These are phyloP conservation scores for Collybia sp. DNA, from an alignment of 768 basidiomycete genomes.

Conservation along the genomic window DNA sequence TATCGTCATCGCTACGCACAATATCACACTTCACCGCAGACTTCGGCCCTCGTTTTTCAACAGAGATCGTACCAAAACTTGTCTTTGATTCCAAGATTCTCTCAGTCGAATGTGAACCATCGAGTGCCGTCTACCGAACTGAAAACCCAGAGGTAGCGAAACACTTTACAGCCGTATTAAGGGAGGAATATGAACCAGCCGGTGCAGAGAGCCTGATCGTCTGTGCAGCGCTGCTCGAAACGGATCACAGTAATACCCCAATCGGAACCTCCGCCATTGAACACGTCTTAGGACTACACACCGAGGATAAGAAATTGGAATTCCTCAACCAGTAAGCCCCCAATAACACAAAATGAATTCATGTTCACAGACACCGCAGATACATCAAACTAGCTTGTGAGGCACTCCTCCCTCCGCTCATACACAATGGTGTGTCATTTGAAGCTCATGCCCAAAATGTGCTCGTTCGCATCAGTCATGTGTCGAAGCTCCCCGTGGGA, in stretches of 20 bases:
- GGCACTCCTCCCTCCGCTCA: conserved; percentile 46
- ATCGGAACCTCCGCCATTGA: conserved; percentile 42
- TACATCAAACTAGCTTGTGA: conserved; percentile 47
- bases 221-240: conserved; percentile 48
- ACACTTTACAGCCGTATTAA: conserved; percentile 47
- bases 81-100: conserved; percentile 36
- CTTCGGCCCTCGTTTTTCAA: conserved; percentile 53
- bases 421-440: conserved; percentile 54
- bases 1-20: conserved; percentile 53
- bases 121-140: conserved; percentile 40
- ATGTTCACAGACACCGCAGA: conserved; percentile 18
- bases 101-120: conserved; percentile 40
- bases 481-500: conserved; percentile 37
- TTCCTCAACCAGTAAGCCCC: conserved; percentile 42
- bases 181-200: conserved; percentile 34
- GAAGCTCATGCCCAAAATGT: conserved; percentile 61
- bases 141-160: conserved; percentile 42
- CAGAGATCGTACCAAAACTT: conserved; percentile 44
- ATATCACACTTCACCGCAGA: conserved; percentile 57
- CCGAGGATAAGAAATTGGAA: conserved; percentile 35
- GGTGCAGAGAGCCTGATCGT: conserved; percentile 42
- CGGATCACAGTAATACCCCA: conserved; percentile 37
- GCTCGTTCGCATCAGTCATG: conserved; percentile 39
- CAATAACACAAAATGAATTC: background rate
- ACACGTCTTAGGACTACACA: conserved; percentile 40